A percentile compares a stretch with the other conserved stretches of the same genome.
These are phyloP conservation scores for Penicillium sp. DNA, from an alignment of 2,329 filamentous ascomycete genomes.

Conservation along the genomic window DNA sequence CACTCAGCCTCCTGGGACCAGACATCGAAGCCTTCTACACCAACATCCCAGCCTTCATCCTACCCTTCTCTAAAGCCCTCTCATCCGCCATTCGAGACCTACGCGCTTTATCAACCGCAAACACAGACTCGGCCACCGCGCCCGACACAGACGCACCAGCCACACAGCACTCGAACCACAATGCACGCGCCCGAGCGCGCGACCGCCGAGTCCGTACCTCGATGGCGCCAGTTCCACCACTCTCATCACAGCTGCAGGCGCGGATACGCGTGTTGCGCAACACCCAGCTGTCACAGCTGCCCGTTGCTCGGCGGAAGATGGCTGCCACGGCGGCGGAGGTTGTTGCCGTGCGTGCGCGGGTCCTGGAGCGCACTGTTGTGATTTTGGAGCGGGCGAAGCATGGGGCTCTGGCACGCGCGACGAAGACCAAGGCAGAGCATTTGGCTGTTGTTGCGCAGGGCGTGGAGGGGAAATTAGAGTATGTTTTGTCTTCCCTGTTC, in stretches of 20 bases:
- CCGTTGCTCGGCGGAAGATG: constrained; percentile 33
- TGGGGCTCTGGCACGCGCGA: constrained; percentile 35
- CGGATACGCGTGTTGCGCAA: constrained; percentile 30
- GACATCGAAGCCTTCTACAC: constrained; percentile 38
- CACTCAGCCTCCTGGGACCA: constrained; percentile 32
- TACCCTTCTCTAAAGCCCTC: constrained; percentile 26
- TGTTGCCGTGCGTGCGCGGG: constrained; percentile 29
- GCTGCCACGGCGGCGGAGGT: constrained; percentile 36
- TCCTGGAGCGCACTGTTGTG: constrained; percentile 39
- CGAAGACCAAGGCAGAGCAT: constrained; percentile 40
- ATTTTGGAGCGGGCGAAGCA: constrained; percentile 42
- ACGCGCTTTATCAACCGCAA: constrained; percentile 23
- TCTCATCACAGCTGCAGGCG: constrained; percentile 29
- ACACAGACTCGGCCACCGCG: constrained; percentile 13
- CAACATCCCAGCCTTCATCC: constrained; percentile 25
- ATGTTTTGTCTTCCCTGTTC: constrained; percentile 14
- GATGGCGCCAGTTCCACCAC: constrained; percentile 17
- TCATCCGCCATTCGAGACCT: constrained; percentile 26
- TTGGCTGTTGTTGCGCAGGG: constrained; percentile 38
- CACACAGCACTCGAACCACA: constrained; percentile 11
- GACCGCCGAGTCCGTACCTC: constrained; percentile 24
- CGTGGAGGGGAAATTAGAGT: constrained; percentile 39
- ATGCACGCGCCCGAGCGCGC: constrained; percentile 19
- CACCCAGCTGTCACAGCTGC: constrained; percentile 33
- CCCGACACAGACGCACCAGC: constrained; percentile 1